Evolutionary conservation across 2,329 filamentous ascomycete species (phyloP).

Genomic region (Cladophialophora carrionii): DNA sequence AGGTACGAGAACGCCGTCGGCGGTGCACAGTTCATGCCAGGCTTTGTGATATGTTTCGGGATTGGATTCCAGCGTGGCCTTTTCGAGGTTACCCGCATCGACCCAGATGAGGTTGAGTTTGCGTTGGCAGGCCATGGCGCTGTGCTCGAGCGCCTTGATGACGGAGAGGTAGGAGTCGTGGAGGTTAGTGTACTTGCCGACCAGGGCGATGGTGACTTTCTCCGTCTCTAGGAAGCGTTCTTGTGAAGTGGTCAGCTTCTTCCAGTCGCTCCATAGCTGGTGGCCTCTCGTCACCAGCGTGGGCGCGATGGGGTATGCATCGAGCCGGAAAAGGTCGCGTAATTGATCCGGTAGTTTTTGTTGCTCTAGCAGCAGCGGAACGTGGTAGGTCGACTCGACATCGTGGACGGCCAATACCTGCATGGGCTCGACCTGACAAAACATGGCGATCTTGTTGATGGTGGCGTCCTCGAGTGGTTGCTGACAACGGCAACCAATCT

Average conservation of each 20-base stretch:
- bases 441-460: constrained; percentile 83
- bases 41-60: constrained; percentile 80
- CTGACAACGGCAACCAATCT: constrained; percentile 93
- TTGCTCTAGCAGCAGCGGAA: constrained; percentile 85
- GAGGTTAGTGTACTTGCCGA: constrained; percentile 87
- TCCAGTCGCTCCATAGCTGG: constrained; percentile 79
- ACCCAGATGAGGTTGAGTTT: constrained; percentile 83
- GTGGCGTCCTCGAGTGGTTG: constrained; percentile 71
- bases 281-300: constrained; percentile 64
- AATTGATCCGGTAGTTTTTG: constrained; percentile 75
- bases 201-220: constrained; percentile 77
- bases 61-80: constrained; percentile 61
- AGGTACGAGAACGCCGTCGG: constrained; percentile 56
- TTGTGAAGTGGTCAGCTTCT: constrained; percentile 67
- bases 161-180: constrained; percentile 86
- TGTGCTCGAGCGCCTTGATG: constrained; percentile 85
- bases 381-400: constrained; percentile 89
- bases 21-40: constrained; percentile 77
- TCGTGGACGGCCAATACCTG: constrained; percentile 88
- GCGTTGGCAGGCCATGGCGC: constrained; percentile 79
- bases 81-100: constrained; percentile 82
- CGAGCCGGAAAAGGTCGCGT: constrained; percentile 66
- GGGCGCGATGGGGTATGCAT: constrained; percentile 58
- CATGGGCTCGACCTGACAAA: constrained; percentile 81
- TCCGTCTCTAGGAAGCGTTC: constrained; percentile 63